Conservation (phyloP, 176 grass and related monocot genomes). For the Paspalum vaginatum region DNA sequence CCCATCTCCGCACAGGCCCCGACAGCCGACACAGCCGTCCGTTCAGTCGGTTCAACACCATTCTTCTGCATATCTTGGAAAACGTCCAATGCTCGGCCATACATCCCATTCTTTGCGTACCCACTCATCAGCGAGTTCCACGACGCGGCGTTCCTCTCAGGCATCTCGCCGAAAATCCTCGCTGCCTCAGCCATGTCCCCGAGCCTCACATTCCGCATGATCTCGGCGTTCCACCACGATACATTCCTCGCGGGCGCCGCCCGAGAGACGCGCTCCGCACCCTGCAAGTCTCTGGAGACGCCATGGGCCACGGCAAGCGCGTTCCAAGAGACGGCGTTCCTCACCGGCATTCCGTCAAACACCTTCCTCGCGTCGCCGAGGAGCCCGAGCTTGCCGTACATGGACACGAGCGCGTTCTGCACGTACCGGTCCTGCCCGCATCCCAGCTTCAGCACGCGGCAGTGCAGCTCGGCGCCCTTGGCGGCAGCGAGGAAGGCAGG, state of each 20-base stretch:
- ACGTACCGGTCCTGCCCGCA: slow-evolving; percentile 39
- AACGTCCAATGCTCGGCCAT: slow-evolving; percentile 39
- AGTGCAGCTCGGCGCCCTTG: slow-evolving; percentile 62
- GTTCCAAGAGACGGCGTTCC: slow-evolving; percentile 63
- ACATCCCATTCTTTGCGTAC: slow-evolving; percentile 44
- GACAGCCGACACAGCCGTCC: slow-evolving; percentile 61
- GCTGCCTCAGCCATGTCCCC: slow-evolving; percentile 44
- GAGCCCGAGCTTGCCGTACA: slow-evolving; percentile 57
- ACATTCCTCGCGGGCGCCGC: slow-evolving; percentile 51
- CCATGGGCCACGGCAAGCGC: slow-evolving; percentile 47
- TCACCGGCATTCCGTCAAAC: slow-evolving; percentile 65
- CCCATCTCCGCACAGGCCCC: slow-evolving; percentile 56
- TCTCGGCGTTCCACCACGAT: slow-evolving; percentile 67
- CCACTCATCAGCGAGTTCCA: slow-evolving; percentile 78
- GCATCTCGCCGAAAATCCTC: slow-evolving; percentile 55
- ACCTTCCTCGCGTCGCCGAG: slow-evolving; percentile 39
- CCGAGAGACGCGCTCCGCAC: slow-evolving; percentile 37
- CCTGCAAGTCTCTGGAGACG: slow-evolving; percentile 37
- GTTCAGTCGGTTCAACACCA: slow-evolving; percentile 54
- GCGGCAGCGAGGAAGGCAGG: slow-evolving; percentile 27
- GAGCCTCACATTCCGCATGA: slow-evolving; percentile 44
- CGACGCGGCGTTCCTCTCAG: slow-evolving; percentile 52
- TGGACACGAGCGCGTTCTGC: slow-evolving; percentile 59
- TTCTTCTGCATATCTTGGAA: slow-evolving; percentile 61
- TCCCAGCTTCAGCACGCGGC: slow-evolving; percentile 43